Conservation (phyloP, 2,329 filamentous ascomycete species). For the Hypoxylon sp. region DNA sequence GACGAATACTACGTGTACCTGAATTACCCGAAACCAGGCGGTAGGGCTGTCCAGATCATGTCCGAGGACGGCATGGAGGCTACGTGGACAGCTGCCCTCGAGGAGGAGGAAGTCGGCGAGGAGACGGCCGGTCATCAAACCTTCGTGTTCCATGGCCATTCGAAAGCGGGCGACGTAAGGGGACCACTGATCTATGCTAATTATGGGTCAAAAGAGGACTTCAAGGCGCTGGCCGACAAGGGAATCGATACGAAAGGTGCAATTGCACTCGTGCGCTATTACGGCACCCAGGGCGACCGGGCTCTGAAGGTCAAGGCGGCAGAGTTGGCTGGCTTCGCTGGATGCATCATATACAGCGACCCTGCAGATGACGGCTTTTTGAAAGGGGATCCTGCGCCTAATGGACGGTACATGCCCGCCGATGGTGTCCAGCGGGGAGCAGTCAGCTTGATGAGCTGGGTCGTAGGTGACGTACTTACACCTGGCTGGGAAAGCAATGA, state of each 20-base stretch:
- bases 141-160: conserved; percentile 87
- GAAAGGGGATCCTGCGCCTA: conserved; percentile 78
- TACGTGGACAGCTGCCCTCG: conserved; percentile 83
- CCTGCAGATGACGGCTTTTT: conserved; percentile 85
- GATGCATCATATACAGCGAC: conserved; percentile 93
- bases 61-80: conserved; percentile 71
- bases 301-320: conserved; percentile 91
- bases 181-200: conserved; percentile 93
- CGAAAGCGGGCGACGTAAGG: conserved; percentile 85
- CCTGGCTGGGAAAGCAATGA: conserved; percentile 84
- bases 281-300: conserved; percentile 77
- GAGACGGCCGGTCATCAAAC: conserved; percentile 76
- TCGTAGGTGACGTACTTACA: conserved; percentile 91
- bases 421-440: conserved; percentile 86
- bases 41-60: conserved; percentile 84
- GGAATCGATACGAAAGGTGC: conserved; percentile 81
- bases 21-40: conserved; percentile 86
- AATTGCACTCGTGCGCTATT: conserved; percentile 86
- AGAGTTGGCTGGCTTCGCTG: conserved; percentile 84
- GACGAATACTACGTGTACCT: conserved; percentile 90
- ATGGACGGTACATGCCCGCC: conserved; percentile 82
- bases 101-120: conserved; percentile 81
- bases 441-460: conserved; percentile 84
- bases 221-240: conserved; percentile 75
- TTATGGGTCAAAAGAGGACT: conserved; percentile 88